phyloP scores from a whole-genome alignment of 352 stramenopile species.

The Phytophthora cactorum region DNA sequence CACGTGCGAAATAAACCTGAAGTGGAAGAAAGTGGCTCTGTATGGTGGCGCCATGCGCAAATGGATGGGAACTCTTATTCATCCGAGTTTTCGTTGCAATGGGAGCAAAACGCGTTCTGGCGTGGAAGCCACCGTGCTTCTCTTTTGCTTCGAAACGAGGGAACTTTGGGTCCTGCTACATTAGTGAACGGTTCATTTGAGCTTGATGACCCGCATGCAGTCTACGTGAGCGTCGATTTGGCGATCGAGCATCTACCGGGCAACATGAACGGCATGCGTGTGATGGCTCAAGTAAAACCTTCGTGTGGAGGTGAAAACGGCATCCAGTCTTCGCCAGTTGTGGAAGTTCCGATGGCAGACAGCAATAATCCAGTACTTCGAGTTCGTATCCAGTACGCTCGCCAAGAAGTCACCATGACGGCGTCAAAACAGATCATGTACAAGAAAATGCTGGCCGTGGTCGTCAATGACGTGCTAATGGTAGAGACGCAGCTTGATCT shows the following conservation, averaged over 20 bases:
- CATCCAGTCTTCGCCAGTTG: slow-evolving; percentile 35
- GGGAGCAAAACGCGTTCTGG: slow-evolving; percentile 27
- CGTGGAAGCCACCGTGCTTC: slow-evolving; percentile 30
- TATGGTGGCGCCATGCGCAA: slow-evolving; percentile 63
- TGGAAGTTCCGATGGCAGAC: slow-evolving; percentile 29
- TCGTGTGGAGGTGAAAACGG: slow-evolving; percentile 38
- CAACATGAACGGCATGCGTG: slow-evolving; percentile 32
- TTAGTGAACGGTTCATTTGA: slow-evolving; percentile 48
- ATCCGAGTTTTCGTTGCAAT: slow-evolving; percentile 50
- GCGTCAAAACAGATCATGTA: slow-evolving; percentile 50
- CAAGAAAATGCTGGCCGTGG: slow-evolving; percentile 55
- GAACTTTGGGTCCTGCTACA: slow-evolving; percentile 25
- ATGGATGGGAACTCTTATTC: slow-evolving; percentile 43
- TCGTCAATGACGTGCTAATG: slow-evolving; percentile 51
- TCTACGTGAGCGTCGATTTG: slow-evolving; percentile 35
- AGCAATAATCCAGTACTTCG: slow-evolving; percentile 24
- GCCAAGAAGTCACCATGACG: slow-evolving; percentile 44
- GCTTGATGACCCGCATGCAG: slow-evolving; percentile 33
- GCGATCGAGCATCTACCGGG: slow-evolving; percentile 35
- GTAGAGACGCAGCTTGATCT: slow-evolving; percentile 59
- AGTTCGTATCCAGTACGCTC: slow-evolving; percentile 55
- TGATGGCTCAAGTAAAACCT: slow-evolving; percentile 45
- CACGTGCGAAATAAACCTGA: neutral
- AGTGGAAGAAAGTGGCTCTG: slow-evolving; percentile 34
- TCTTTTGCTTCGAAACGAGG: slow-evolving; percentile 50